phyloP scores from a whole-genome alignment of 2,329 filamentous ascomycete genomes.

The Rugonectria rugulosa region DNA sequence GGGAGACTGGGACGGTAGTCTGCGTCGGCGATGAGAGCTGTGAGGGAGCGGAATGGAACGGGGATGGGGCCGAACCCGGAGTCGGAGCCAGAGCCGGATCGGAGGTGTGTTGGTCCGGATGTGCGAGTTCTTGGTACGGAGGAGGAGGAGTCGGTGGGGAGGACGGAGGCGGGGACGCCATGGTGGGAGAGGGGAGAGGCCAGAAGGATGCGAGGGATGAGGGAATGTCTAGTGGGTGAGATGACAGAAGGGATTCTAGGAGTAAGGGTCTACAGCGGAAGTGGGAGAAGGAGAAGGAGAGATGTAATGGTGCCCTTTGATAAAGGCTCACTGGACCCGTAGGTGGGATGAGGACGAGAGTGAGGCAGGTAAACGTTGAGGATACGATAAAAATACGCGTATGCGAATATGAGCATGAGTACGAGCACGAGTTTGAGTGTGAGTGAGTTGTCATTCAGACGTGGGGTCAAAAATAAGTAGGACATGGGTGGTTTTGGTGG shows the following conservation, averaged over 20 bases:
- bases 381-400: no score
- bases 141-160: conserved; percentile 19
- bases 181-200: neutral
- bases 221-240: no score
- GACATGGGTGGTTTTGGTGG: no score
- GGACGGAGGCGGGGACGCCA: conserved; percentile 9
- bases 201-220: neutral
- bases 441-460: no score
- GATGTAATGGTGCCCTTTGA: neutral
- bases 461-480: no score
- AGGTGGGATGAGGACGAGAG: conserved; percentile 6
- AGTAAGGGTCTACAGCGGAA: no score
- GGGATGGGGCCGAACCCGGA: conserved; percentile 1
- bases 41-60: conserved; percentile 11
- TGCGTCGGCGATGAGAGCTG: conserved; percentile 25
- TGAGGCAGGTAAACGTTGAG: neutral
- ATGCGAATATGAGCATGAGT: no score
- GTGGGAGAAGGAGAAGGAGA: neutral
- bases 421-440: no score
- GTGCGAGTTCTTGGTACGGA: conserved; percentile 14
- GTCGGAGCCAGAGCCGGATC: neutral
- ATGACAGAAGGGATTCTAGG: no score
- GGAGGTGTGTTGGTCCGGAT: conserved; percentile 1
- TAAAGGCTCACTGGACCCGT: neutral
- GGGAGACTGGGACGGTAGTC: conserved; percentile 11